A percentile compares a stretch with the other conserved stretches of the same genome.
Conservation (phyloP, 2,329 filamentous ascomycete species). For the Colletotrichum sp. region DNA sequence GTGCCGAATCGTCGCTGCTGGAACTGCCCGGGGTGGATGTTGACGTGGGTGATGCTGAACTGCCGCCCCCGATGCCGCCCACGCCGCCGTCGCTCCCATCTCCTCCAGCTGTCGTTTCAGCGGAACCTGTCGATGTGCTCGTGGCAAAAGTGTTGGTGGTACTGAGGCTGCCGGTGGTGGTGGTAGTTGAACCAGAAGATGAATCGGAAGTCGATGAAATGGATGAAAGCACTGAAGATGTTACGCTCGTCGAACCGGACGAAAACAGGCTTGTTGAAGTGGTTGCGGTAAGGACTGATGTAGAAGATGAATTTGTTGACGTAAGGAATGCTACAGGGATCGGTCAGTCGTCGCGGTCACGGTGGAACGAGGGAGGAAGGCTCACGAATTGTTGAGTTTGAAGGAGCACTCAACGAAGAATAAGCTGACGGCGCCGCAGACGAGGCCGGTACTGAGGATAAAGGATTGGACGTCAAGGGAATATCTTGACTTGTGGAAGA, state of each 20-base stretch:
- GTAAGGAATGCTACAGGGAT: slow-evolving; percentile 13
- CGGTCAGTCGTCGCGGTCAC: not conserved
- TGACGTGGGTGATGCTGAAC: slow-evolving; percentile 17
- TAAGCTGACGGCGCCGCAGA: slow-evolving; percentile 14
- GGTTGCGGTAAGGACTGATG: slow-evolving; percentile 19
- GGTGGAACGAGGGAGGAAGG: not conserved
- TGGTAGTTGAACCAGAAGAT: not conserved
- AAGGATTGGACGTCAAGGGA: slow-evolving; percentile 36
- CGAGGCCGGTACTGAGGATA: slow-evolving; percentile 13
- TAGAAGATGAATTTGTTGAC: slow-evolving; percentile 17
- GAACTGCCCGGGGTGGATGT: slow-evolving; percentile 23
- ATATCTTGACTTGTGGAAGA: slow-evolving; percentile 15
- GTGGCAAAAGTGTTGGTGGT: slow-evolving; percentile 5
- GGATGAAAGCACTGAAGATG: slow-evolving; percentile 9
- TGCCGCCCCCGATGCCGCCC: not conserved
- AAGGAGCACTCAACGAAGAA: slow-evolving; percentile 19
- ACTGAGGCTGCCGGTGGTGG: not conserved
- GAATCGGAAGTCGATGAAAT: slow-evolving; percentile 3
- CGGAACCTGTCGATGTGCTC: not conserved
- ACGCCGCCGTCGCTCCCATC: not conserved
- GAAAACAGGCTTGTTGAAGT: slow-evolving; percentile 15
- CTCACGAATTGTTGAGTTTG: slow-evolving; percentile 30
- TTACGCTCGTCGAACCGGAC: slow-evolving; percentile 4
- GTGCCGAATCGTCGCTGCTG: not conserved
- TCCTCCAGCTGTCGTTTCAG: not conserved